Percentiles rank a stretch among this genome's conserved stretches.
Conservation (phyloP, 31 red algal species). For the Endocladia muricata region DNA sequence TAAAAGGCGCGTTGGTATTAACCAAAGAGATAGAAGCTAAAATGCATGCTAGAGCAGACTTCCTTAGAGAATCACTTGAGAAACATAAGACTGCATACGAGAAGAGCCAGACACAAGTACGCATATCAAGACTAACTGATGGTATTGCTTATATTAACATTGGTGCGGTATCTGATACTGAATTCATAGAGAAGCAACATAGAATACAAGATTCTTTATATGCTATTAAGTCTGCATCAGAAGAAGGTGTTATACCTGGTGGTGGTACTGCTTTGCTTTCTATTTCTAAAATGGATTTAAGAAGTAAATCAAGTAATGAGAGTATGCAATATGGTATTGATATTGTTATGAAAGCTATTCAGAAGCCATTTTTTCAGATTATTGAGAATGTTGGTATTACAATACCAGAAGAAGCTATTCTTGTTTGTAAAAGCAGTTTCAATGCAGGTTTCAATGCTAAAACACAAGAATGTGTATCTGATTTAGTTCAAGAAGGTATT, state of each 20-base stretch:
- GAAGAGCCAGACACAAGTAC: too few species aligned
- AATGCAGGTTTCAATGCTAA: conserved; percentile 85
- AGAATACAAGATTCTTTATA: conserved; percentile 94
- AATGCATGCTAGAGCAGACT: conserved; percentile 77
- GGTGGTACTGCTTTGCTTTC: conserved; percentile 82
- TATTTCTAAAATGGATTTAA: conserved; percentile 27
- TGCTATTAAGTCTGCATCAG: conserved; percentile 91
- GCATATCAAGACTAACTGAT: too few species aligned
- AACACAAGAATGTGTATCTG: conserved; percentile 76
- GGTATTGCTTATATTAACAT: conserved; percentile 92
- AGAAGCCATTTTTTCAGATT: conserved; percentile 87
- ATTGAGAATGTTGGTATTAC: conserved; percentile 87
- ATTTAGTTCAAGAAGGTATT: conserved; percentile 79
- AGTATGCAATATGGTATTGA: conserved; percentile 76
- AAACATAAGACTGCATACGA: too few species aligned
- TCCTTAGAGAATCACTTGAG: too few species aligned
- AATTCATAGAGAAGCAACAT: conserved; percentile 99
- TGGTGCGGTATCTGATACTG: conserved; percentile 94
- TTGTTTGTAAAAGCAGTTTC: conserved; percentile 67
- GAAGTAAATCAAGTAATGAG: conserved; percentile 74
- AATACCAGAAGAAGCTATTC: conserved; percentile 77
- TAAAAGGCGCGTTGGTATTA: too few species aligned
- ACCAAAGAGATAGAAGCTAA: conserved; percentile 60
- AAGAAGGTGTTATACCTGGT: conserved; percentile 94
- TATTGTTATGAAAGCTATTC: conserved; percentile 76